Percentiles rank a stretch among this genome's conserved stretches.
Conservation (phyloP, 768 basidiomycete genomes). For the Mycena pura region DNA sequence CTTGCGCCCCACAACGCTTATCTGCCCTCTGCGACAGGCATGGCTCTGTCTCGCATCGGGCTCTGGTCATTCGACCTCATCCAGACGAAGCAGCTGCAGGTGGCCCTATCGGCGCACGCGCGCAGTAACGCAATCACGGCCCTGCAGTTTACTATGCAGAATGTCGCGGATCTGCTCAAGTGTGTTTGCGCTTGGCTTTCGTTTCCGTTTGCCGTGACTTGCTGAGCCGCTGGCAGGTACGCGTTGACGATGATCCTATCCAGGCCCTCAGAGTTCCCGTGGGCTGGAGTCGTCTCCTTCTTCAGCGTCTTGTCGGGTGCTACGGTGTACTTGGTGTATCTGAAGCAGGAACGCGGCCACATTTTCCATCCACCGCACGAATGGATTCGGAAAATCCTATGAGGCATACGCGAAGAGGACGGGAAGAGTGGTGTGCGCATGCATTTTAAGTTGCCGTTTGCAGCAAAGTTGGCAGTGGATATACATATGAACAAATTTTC, state of each 20-base stretch:
- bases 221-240: slow-evolving; percentile 9
- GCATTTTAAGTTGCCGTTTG: too few species aligned
- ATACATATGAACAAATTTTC: too few species aligned
- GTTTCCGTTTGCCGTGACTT: not conserved
- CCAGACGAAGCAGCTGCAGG: slow-evolving; percentile 57
- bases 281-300: slow-evolving; percentile 34
- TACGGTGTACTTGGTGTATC: slow-evolving; percentile 36
- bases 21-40: slow-evolving; percentile 40
- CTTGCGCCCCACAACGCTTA: not conserved
- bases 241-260: slow-evolving; percentile 28
- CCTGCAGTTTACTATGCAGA: slow-evolving; percentile 47
- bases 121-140: slow-evolving; percentile 49
- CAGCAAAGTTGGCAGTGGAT: too few species aligned
- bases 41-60: slow-evolving; percentile 54
- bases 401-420: not conserved
- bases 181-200: slow-evolving; percentile 26
- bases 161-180: slow-evolving; percentile 36
- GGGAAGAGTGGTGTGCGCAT: not conserved
- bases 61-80: slow-evolving; percentile 61
- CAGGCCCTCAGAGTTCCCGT: slow-evolving; percentile 29
- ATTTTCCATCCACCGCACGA: slow-evolving; percentile 33
- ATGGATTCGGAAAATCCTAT: slow-evolving; percentile 28
- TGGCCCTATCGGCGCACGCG: slow-evolving; percentile 49
- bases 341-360: slow-evolving; percentile 40
- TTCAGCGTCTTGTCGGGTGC: slow-evolving; percentile 38